phyloP scores from a whole-genome alignment of 768 basidiomycete species.

The Pleurotus pulmonarius region DNA sequence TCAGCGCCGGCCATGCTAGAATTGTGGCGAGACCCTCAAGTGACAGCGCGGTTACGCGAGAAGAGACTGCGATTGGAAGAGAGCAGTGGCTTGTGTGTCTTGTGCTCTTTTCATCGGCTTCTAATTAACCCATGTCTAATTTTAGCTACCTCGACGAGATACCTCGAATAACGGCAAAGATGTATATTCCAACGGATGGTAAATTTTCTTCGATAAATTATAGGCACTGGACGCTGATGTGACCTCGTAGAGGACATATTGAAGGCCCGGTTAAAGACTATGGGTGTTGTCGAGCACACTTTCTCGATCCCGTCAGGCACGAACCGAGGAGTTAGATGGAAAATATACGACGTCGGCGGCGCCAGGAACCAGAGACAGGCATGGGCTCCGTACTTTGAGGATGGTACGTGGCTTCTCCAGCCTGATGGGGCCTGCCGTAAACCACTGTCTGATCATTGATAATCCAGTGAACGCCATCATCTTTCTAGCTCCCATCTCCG shows the following conservation, averaged over 20 bases:
- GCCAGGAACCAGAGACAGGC: conserved; percentile 78
- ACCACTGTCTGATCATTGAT: conserved; percentile 8
- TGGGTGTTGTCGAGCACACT: conserved; percentile 76
- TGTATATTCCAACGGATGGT: conserved; percentile 80
- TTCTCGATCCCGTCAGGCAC: conserved; percentile 62
- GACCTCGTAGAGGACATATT: conserved; percentile 61
- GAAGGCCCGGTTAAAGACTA: conserved; percentile 78
- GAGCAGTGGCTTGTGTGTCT: conserved; percentile 78
- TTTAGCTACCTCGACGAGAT: conserved; percentile 79
- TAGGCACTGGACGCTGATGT: conserved; percentile 12
- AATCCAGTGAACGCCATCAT: conserved; percentile 80
- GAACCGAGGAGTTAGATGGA: conserved; percentile 66
- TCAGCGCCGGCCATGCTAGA: conserved; percentile 65
- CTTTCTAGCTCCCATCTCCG: conserved; percentile 84
- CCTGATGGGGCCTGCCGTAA: conserved; percentile 3
- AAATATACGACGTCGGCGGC: conserved; percentile 84
- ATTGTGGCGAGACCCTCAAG: conserved; percentile 73
- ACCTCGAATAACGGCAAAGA: conserved; percentile 72
- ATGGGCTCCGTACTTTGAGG: conserved; percentile 88
- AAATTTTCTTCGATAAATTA: conserved; percentile 12
- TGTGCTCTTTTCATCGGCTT: conserved; percentile 8
- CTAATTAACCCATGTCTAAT: conserved; percentile 9
- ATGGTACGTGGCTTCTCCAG: conserved; percentile 45
- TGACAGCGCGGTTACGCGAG: conserved; percentile 60
- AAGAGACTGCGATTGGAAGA: conserved; percentile 71